Evolutionary conservation across 371 early-diverging fungal genomes (phyloP).

Genomic region (Rhizopus arrhizus): DNA sequence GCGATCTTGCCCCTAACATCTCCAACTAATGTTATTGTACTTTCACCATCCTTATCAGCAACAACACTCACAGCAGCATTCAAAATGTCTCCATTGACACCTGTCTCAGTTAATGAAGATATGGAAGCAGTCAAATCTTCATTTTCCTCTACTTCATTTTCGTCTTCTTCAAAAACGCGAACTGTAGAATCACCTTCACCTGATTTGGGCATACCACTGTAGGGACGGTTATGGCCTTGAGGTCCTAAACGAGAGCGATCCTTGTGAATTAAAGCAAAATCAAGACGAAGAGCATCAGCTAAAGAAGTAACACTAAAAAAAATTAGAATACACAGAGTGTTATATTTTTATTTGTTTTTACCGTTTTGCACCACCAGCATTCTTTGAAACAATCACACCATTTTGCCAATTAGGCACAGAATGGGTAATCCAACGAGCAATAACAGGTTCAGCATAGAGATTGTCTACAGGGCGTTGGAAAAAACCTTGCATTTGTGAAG

Average conservation of each 20-base stretch:
- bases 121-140: conserved; percentile 45
- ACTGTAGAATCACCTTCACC: conserved; percentile 41
- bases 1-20: conserved; percentile 89
- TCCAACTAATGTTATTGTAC: conserved; percentile 84
- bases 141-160: conserved; percentile 29
- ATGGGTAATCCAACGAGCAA: conserved; percentile 88
- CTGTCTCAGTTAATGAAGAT: conserved; percentile 48
- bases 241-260: conserved; percentile 71
- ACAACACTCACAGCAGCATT: conserved; percentile 56
- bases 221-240: conserved; percentile 58
- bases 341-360: conserved; percentile 26
- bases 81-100: conserved; percentile 36
- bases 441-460: conserved; percentile 90
- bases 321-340: background rate
- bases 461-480: conserved; percentile 96
- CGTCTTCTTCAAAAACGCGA: conserved; percentile 46
- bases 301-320: conserved; percentile 84
- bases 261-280: conserved; percentile 95
- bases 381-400: conserved; percentile 92
- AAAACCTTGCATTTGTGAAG: conserved; percentile 96
- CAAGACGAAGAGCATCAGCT: conserved; percentile 90
- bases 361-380: conserved; percentile 98
- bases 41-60: conserved; percentile 57
- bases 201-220: conserved; percentile 53
- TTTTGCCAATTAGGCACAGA: conserved; percentile 73